A percentile compares a stretch with the other conserved stretches of the same genome.
These are phyloP conservation scores for Pelagophyceae sp. DNA, from an alignment of 352 stramenopile genomes.

Conservation along the genomic window DNA sequence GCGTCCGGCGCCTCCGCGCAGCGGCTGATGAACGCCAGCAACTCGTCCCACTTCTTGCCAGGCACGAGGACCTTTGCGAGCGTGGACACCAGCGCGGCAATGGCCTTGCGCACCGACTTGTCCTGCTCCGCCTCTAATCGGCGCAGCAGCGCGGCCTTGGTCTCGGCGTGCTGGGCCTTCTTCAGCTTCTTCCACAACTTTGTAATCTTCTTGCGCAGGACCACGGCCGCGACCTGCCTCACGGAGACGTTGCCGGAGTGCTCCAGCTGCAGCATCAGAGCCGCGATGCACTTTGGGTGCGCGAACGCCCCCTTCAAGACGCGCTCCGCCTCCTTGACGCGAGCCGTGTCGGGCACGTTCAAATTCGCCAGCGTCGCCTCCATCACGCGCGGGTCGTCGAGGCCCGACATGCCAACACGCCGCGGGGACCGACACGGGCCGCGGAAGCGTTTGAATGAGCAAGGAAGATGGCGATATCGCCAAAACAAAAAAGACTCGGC, in stretches of 20 bases:
- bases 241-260: constrained; percentile 46
- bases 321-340: constrained; percentile 85
- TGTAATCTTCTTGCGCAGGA: constrained; percentile 84
- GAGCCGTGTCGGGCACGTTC: constrained; percentile 81
- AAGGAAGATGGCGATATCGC: too few species aligned
- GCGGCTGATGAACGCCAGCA: constrained; percentile 84
- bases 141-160: constrained; percentile 74
- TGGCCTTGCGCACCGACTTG: constrained; percentile 58
- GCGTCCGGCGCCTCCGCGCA: constrained; percentile 60
- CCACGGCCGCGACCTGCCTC: constrained; percentile 77
- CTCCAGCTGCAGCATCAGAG: constrained; percentile 76
- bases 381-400: constrained; percentile 23
- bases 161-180: constrained; percentile 50
- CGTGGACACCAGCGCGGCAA: constrained; percentile 58
- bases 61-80: constrained; percentile 62
- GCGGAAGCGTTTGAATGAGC: too few species aligned
- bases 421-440: too few species aligned
- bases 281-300: constrained; percentile 64
- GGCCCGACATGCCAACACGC: too few species aligned
- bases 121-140: constrained; percentile 70
- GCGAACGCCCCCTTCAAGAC: constrained; percentile 84
- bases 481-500: too few species aligned
- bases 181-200: constrained; percentile 83
- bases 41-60: constrained; percentile 70
- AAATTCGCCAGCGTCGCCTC: constrained; percentile 49